phyloP scores from a whole-genome alignment of 1,284 basidiomycete species.

The Ceratobasidium sp. region DNA sequence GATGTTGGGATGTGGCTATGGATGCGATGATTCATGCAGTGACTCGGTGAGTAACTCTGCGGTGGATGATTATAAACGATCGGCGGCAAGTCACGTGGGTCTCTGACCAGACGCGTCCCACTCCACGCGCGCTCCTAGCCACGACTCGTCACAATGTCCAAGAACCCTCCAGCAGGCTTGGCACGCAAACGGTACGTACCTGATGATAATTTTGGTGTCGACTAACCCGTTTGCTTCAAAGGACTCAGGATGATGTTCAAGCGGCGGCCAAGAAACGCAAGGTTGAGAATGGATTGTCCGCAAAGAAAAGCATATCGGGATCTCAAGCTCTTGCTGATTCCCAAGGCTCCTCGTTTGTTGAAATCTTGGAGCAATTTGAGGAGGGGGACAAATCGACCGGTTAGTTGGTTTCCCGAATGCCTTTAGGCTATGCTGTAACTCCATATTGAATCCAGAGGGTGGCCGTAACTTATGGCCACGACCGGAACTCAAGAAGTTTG shows the following conservation, averaged over 20 bases:
- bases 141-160: conserved; percentile 24
- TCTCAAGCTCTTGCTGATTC: conserved; percentile 31
- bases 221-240: neutral
- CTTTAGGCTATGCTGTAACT: neutral
- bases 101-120: conserved; percentile 12
- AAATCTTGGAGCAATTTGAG: conserved; percentile 81
- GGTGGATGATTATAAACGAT: conserved; percentile 12
- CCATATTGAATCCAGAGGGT: conserved; percentile 65
- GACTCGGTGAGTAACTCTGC: conserved; percentile 26
- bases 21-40: conserved; percentile 18
- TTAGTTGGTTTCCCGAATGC: conserved; percentile 53
- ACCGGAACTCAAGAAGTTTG: conserved; percentile 69
- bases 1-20: conserved; percentile 22
- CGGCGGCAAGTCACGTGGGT: conserved; percentile 21
- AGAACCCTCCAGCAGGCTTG: conserved; percentile 15
- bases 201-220: neutral
- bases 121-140: conserved; percentile 4
- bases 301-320: conserved; percentile 40
- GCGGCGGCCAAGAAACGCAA: conserved; percentile 74
- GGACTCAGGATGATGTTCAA: conserved; percentile 49
- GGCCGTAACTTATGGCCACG: conserved; percentile 84
- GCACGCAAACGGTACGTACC: conserved; percentile 30
- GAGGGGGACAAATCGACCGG: conserved; percentile 70
- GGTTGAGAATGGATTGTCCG: conserved; percentile 56
- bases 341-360: conserved; percentile 72